Base-by-base conservation (phyloP, 108 stramenopile genomes). In the Epipyxis sp. region DNA sequence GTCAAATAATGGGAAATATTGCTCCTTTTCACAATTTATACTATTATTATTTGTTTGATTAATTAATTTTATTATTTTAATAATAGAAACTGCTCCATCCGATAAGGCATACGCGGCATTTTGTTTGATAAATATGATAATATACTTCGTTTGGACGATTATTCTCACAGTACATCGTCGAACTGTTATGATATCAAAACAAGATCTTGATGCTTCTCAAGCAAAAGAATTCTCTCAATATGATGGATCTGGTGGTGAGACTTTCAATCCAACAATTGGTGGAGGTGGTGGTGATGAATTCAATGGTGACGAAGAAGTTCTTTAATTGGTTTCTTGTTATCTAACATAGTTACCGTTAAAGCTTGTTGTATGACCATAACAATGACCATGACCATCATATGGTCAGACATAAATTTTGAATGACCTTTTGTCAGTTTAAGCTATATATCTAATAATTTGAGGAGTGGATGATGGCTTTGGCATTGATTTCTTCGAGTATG, bases 101-200 rank as follows among this genome's bases (percentile, higher is more conserved):
- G 61, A 65, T 32, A 65, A 3, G 13, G 61, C 61, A 16, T 65
- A 35, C 61, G 61, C 61, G 10, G 61, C 25, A 6, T 65, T 65
- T 25, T 65, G 30, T 32, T 25, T 65, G 61, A 6, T 65, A 3
- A 65, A 65, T 65, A 65, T 65, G 61, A 65, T 65, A 16, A 65
- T 65, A 32, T 65, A 65, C 61, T 65, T 65, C 61, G 61, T 65
- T 25, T 65, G 61, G 61, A 32, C 61, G 20, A 65, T 65, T 25
- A 65, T 65, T 65, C 35, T 65, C 34, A 37, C 35, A 32, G 61
- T 65, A 10, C 61, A 65, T 37, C 61, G 61, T 32, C 3, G 25
- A 10, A 13, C 61, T 35, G 61, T 65, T 32, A 65, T 65, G 61
- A 65, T 65, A 6, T 65, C 61, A 6, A 16, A 37, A 35, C 61